phyloP scores from a whole-genome alignment of 2,329 filamentous ascomycete species.

The Xylaria sp. region DNA sequence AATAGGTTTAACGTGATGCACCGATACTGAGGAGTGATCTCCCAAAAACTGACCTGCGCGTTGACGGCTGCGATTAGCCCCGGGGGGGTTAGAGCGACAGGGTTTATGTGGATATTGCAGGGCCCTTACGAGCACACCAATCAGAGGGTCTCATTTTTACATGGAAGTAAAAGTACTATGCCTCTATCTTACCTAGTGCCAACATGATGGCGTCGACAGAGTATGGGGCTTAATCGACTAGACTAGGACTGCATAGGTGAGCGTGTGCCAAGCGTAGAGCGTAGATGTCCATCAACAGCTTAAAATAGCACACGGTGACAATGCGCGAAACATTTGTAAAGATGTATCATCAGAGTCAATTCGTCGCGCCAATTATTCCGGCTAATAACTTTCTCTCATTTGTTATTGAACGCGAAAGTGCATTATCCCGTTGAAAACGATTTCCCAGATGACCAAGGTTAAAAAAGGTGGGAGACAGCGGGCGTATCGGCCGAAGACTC shows the following conservation, averaged over 20 bases:
- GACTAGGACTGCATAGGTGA: not conserved
- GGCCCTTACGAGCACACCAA: conserved; percentile 33
- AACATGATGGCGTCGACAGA: not conserved
- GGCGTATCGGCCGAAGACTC: conserved; percentile 27
- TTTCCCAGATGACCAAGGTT: conserved; percentile 25
- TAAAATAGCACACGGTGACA: conserved; percentile 1
- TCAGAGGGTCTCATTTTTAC: not conserved
- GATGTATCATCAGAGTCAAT: not conserved
- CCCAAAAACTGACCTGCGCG: too few relatives aligned
- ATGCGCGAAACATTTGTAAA: not conserved
- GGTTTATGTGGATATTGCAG: conserved; percentile 17
- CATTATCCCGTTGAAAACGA: not conserved
- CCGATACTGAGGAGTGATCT: too few relatives aligned
- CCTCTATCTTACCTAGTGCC: not conserved
- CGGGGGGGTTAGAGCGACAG: conserved; percentile 1
- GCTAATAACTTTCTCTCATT: not conserved
- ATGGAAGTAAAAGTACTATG: not conserved
- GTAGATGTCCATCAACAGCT: not conserved
- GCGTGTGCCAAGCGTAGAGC: too few relatives aligned
- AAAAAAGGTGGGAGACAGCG: conserved; percentile 30
- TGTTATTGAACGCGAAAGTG: not conserved
- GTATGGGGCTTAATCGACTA: not conserved
- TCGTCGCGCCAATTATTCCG: not conserved
- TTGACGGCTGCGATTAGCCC: conserved; percentile 5
- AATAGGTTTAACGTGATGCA: too few relatives aligned